Evolutionary conservation across 2,329 filamentous ascomycete species (phyloP), one percentile per base, ranked within the genome.

Genomic region (Sarocladiaceae sp.): DNA sequence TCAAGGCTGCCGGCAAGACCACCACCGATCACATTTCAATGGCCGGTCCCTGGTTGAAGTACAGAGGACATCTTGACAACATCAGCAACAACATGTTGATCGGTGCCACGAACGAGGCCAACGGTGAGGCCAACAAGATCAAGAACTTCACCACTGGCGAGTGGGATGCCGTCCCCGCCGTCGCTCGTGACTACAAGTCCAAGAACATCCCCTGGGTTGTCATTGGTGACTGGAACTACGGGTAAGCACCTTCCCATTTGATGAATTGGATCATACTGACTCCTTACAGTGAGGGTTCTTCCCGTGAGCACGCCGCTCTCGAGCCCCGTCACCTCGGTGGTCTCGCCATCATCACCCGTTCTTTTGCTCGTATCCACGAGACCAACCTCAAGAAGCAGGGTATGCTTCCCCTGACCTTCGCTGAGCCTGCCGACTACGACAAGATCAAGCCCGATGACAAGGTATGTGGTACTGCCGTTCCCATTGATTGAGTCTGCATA

Each of bases 381-480:
- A 99, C 94, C 80, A 99, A 99, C 84, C 77, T 99, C 79, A 99
- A 99, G 90, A 99, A 99, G 87, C 94, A 99, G 84, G 94, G 94
- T 76, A 97, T 99, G 93, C 88, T 99, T 77, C 94, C 94, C 66
- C 83, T 99, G 60, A 97, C 92, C 64, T 99, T 99, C 78, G 75
- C 84, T 54, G 86, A 97, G 69, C 93, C 93, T 53, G 93, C 87
- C 70, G 94, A 99, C 74, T 99, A 99, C 74, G 94, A 99, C 73
- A 96, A 90, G 83, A 92, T 99, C 73, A 84, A 87, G 70, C 88
- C 91, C 60, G 86, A 94, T 56, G 94, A 96, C 80, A 92, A 87
- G 76, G 85, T 79, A 66, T 62, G 67, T 66, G 13, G 7, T 29
- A 23, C 18, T 10, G 13, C 2, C 12, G n/a, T 10, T 12, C 26